These are phyloP conservation scores for Lepidopterella palustris DNA, from an alignment of 495 filamentous ascomycete genomes.

Conservation along the genomic window DNA sequence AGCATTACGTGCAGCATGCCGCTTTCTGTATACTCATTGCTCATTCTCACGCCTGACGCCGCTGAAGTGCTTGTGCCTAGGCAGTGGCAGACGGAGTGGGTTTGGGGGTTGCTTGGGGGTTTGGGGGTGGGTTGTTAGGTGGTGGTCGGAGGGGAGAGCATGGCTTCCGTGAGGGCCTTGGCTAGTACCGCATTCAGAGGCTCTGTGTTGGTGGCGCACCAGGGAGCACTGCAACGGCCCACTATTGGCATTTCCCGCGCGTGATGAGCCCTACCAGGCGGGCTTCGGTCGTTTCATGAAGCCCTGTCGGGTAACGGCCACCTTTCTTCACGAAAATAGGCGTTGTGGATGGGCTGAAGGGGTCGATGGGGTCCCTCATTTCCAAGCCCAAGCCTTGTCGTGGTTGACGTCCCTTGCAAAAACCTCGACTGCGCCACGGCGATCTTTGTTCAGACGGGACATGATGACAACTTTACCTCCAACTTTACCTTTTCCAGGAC, in stretches of 20 bases:
- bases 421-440: neutral
- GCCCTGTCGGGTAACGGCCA: slow-evolving; percentile 11
- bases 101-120: too few species aligned
- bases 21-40: too few species aligned
- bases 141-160: neutral
- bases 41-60: neutral
- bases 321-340: slow-evolving; percentile 9
- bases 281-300: slow-evolving; percentile 9
- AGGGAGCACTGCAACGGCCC: neutral
- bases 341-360: neutral
- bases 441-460: neutral
- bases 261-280: slow-evolving; percentile 3
- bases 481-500: neutral
- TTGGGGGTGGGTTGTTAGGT: too few species aligned
- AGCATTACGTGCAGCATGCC: neutral
- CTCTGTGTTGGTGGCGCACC: slow-evolving; percentile 3
- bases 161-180: neutral
- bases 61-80: neutral
- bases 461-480: neutral
- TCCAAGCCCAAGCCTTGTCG: neutral
- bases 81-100: too few species aligned
- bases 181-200: neutral
- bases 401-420: neutral
- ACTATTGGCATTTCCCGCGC: neutral
- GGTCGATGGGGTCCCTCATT: neutral